Evolutionary conservation across 2,329 filamentous ascomycete genomes (phyloP), one percentile per base, ranked within the genome.

Genomic region (Neofusicoccum laricinum): DNA sequence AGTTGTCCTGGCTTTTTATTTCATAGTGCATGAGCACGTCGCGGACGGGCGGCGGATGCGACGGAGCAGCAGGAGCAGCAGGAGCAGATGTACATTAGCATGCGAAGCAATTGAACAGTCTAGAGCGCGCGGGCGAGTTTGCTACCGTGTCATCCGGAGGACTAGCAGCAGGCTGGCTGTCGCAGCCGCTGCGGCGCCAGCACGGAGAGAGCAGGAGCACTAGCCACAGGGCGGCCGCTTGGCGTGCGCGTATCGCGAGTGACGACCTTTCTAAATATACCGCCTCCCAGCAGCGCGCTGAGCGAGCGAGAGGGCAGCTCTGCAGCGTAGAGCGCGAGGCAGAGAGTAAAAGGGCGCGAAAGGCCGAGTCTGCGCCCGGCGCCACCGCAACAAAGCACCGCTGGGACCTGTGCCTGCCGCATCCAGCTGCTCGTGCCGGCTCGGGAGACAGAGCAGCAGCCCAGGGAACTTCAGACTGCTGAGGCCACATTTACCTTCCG

Each of bases 251-350:
- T 40, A 59, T 59, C 55, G 55, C 55, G 36, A 46, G 55, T 19
- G 17, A 36, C 55, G 46, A 14, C 30, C 55, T 36, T 51, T 59
- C 58, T 61, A 61, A 61, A 50, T 61, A 61, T 61, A 50, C 57
- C 45, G 21, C 36, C 58, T 61, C 5, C 43, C 58, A 50, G 14
- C 58, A 61, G 58, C 58, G 14, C 41, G 25, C 41, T 14, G 55
- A 21, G 12, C 30, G 55, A 19, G 40, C 55, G 55, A 30, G n/a
- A 32, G 41, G 19, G 21, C 36, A 17, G 55, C 55, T 36, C 21
- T 17, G 55, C 55, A 45, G 40, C 40, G 12, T 38, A 15, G 10
- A 49, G 46, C 19, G 51, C 40, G 40, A 14, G 12, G 38, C 53
- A 7, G 41, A 30, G 43, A 43, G 14, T 8, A 11, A 32, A 19